phyloP scores from a whole-genome alignment of 2,329 filamentous ascomycete species.

The Ophiostoma sp. region DNA sequence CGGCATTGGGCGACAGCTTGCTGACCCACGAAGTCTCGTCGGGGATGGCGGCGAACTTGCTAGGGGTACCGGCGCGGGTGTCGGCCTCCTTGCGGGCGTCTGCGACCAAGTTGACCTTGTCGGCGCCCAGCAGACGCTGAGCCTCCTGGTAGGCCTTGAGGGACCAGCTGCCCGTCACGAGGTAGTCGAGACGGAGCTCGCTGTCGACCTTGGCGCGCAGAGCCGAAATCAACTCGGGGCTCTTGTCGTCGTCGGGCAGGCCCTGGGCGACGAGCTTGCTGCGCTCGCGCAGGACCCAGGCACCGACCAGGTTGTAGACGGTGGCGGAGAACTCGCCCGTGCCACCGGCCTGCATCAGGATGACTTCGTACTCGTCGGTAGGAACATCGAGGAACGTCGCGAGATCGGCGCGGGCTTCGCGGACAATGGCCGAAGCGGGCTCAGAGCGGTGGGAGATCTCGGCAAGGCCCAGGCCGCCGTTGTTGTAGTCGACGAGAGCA shows the following conservation, averaged over 20 bases:
- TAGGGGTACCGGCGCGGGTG: slow-evolving; percentile 54
- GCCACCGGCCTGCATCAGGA: slow-evolving; percentile 87
- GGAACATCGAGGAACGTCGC: slow-evolving; percentile 73
- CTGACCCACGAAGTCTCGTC: slow-evolving; percentile 67
- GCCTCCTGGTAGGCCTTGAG: slow-evolving; percentile 87
- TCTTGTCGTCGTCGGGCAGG: slow-evolving; percentile 46
- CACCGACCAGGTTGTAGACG: slow-evolving; percentile 78
- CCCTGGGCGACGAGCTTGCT: slow-evolving; percentile 50
- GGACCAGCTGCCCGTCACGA: slow-evolving; percentile 89
- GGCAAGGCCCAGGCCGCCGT: slow-evolving; percentile 79
- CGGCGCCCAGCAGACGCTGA: slow-evolving; percentile 69
- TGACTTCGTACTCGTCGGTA: slow-evolving; percentile 73
- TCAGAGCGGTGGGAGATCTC: slow-evolving; percentile 88
- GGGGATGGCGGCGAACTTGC: slow-evolving; percentile 85
- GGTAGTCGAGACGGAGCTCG: slow-evolving; percentile 80
- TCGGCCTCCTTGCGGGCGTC: slow-evolving; percentile 26
- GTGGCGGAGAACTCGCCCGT: slow-evolving; percentile 82
- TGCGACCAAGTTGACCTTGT: slow-evolving; percentile 72
- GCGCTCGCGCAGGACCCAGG: slow-evolving; percentile 74
- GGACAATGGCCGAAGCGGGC: slow-evolving; percentile 75
- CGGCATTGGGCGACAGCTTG: slow-evolving; percentile 64
- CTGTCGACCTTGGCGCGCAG: slow-evolving; percentile 62
- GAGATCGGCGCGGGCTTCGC: slow-evolving; percentile 74
- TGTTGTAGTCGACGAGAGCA: slow-evolving; percentile 78
- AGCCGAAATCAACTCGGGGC: slow-evolving; percentile 32